Percentiles rank a stretch among this genome's conserved stretches.
Conservation (phyloP, 805 yeast genomes). For the Grigorovia jiainica region DNA sequence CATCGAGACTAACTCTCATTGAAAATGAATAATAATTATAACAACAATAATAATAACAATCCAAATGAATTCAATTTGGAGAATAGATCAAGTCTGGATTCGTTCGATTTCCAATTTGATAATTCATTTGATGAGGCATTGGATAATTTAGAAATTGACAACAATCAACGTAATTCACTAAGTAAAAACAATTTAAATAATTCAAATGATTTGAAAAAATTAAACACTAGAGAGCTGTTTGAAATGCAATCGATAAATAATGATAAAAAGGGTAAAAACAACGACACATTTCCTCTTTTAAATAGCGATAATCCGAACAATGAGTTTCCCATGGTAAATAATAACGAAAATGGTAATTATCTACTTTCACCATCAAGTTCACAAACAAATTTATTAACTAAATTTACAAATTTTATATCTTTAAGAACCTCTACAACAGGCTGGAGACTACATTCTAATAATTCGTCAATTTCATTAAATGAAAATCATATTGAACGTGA, state of each 20-base stretch:
- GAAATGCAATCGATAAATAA: constrained; percentile 22
- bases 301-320: not conserved
- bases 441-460: constrained; percentile 6
- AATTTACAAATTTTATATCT: not conserved
- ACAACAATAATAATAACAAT: not conserved
- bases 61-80: not conserved
- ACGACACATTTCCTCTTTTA: constrained; percentile 14
- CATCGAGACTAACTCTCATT: not conserved
- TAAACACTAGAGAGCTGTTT: constrained; percentile 16
- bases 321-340: not conserved
- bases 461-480: constrained; percentile 10
- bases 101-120: constrained; percentile 56
- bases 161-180: constrained; percentile 5
- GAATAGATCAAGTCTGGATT: constrained; percentile 29
- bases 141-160: constrained; percentile 38
- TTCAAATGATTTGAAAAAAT: constrained; percentile 9
- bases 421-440: constrained; percentile 1
- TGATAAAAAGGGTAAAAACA: constrained; percentile 2
- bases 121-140: constrained; percentile 54
- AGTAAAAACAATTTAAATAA: constrained; percentile 2
- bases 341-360: not conserved
- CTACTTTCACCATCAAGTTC: constrained; percentile 2
- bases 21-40: too few relatives aligned
- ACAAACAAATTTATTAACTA: constrained; percentile 1
- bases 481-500: constrained; percentile 31